phyloP scores from a whole-genome alignment of 768 basidiomycete genomes.

The Lactarius indigo region DNA sequence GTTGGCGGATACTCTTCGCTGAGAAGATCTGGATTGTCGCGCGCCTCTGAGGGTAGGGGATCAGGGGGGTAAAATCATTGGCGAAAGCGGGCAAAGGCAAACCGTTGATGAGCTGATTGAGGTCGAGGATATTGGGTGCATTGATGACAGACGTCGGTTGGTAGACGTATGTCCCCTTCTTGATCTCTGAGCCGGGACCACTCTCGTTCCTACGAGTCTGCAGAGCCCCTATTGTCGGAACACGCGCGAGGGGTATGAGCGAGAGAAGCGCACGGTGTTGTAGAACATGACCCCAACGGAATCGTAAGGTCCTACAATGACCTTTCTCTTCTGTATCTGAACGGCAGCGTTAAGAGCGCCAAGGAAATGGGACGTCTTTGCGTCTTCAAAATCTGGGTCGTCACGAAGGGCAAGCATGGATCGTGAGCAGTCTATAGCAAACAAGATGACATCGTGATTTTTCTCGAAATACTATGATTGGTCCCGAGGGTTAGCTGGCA shows the following conservation, averaged over 20 bases:
- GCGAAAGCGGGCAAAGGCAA: slow-evolving; percentile 22
- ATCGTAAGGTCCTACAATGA: slow-evolving; percentile 84
- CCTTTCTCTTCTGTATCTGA: slow-evolving; percentile 87
- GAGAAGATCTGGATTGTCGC: slow-evolving; percentile 58
- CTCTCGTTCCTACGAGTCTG: slow-evolving; percentile 38
- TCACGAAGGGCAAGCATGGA: slow-evolving; percentile 80
- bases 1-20: slow-evolving; percentile 60
- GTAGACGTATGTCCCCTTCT: slow-evolving; percentile 66
- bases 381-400: slow-evolving; percentile 60
- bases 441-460: slow-evolving; percentile 85
- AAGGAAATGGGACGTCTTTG: slow-evolving; percentile 71
- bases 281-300: slow-evolving; percentile 87
- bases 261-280: slow-evolving; percentile 70
- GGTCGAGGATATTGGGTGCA: slow-evolving; percentile 75
- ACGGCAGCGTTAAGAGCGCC: slow-evolving; percentile 78
- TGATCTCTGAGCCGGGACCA: slow-evolving; percentile 52
- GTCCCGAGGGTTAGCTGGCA: not conserved
- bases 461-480: slow-evolving; percentile 57
- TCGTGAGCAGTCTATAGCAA: slow-evolving; percentile 90
- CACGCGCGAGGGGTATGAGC: not conserved
- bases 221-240: not conserved
- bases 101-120: slow-evolving; percentile 80
- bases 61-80: not conserved
- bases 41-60: slow-evolving; percentile 47
- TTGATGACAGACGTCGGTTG: slow-evolving; percentile 75